Conservation (phyloP, 2,329 filamentous ascomycete genomes). For the Ophiostoma sp. region DNA sequence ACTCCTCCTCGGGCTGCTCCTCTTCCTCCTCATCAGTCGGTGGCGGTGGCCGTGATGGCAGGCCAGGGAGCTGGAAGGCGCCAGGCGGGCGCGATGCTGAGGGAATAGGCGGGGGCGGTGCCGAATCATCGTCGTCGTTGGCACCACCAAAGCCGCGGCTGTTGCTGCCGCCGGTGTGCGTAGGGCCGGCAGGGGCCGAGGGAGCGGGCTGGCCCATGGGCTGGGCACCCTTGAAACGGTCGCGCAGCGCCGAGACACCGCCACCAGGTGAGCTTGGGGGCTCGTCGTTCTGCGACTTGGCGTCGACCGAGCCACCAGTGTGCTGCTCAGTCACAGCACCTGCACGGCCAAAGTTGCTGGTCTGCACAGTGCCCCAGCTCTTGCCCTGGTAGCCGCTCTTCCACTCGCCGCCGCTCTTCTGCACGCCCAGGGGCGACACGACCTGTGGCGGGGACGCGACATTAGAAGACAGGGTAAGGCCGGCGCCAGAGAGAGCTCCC, state of each 20-base stretch:
- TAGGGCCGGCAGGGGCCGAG: constrained; percentile 36
- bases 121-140: constrained; percentile 42
- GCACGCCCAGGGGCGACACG: constrained; percentile 58
- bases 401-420: constrained; percentile 79
- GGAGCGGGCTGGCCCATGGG: constrained; percentile 61
- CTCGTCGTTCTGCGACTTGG: constrained; percentile 44
- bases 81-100: constrained; percentile 69
- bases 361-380: constrained; percentile 83
- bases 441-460: constrained; percentile 37
- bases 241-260: constrained; percentile 72
- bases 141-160: background rate
- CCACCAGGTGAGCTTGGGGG: constrained; percentile 57
- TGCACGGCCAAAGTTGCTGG: constrained; percentile 67
- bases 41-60: constrained; percentile 59
- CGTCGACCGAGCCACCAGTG: constrained; percentile 56
- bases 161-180: constrained; percentile 38
- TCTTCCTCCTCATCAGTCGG: constrained; percentile 59
- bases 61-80: constrained; percentile 75
- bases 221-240: constrained; percentile 77
- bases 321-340: constrained; percentile 57
- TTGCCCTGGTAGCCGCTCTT: constrained; percentile 91
- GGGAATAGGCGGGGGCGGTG: constrained; percentile 64
- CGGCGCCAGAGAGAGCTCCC: constrained; percentile 43
- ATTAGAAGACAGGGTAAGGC: constrained; percentile 31
- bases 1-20: constrained; percentile 35